Evolutionary conservation across 768 basidiomycete genomes (phyloP).

Genomic region (Kwoniella heveanensis): DNA sequence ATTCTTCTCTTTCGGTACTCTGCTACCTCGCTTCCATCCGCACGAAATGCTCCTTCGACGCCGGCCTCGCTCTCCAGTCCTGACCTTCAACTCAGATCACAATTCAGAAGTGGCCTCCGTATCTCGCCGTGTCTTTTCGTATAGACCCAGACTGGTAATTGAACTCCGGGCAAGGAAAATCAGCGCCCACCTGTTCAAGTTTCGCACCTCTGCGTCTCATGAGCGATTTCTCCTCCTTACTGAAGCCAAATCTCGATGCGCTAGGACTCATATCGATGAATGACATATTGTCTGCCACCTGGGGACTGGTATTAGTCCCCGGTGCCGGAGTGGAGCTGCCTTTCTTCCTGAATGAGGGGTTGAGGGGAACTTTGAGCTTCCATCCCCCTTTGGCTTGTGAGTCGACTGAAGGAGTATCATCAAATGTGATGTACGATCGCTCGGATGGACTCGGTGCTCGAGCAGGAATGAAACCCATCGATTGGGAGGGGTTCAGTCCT

Average conservation of each 20-base stretch:
- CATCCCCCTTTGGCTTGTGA: neutral
- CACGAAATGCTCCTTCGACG: neutral
- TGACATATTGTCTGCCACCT: conserved; percentile 15
- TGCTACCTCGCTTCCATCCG: no score
- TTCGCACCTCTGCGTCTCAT: conserved; percentile 27
- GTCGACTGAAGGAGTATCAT: conserved; percentile 4
- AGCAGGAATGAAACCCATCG: neutral
- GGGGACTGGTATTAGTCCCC: neutral
- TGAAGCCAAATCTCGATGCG: conserved; percentile 4
- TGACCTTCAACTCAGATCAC: neutral
- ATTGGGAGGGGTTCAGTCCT: neutral
- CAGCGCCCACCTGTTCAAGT: conserved; percentile 28
- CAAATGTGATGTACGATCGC: conserved; percentile 23
- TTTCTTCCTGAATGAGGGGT: conserved; percentile 8
- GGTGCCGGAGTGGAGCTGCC: conserved; percentile 11
- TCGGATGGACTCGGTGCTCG: conserved; percentile 13
- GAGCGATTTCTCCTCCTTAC: conserved; percentile 24
- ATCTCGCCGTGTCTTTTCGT: neutral
- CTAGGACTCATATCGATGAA: conserved; percentile 16
- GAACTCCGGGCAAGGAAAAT: neutral
- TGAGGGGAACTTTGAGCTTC: conserved; percentile 13
- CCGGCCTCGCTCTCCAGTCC: no score
- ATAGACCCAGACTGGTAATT: neutral
- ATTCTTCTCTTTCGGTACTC: no score
- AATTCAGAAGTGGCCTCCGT: neutral